These are phyloP conservation scores for Phoma sp. DNA, from an alignment of 2,329 filamentous ascomycete species.

Conservation along the genomic window DNA sequence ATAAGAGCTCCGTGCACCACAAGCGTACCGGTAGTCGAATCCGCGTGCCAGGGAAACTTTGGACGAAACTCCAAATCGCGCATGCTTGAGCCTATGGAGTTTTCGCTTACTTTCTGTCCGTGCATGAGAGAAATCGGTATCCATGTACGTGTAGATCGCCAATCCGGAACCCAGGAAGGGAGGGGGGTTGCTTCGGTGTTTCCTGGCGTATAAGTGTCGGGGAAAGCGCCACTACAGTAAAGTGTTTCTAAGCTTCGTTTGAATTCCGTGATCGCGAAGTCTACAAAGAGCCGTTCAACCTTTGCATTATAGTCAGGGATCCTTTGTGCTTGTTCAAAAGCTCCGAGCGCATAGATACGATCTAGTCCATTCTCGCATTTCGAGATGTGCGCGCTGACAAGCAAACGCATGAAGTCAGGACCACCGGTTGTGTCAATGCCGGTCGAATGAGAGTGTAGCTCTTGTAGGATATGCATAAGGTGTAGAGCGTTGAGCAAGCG, in stretches of 20 bases:
- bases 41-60: background rate
- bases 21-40: background rate
- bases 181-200: background rate
- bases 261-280: background rate
- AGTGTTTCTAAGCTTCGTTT: background rate
- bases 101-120: background rate
- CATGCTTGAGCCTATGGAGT: background rate
- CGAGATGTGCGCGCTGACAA: background rate
- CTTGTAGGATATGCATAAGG: background rate
- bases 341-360: background rate
- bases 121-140: slow-evolving; percentile 1
- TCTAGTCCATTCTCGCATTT: background rate
- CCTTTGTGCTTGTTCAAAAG: background rate
- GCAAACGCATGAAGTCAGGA: background rate
- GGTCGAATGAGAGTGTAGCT: background rate
- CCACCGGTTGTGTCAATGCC: too few species aligned
- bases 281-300: background rate
- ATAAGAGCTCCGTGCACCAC: background rate
- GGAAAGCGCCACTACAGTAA: background rate
- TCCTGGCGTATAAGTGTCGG: background rate
- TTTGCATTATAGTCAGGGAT: background rate
- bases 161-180: slow-evolving; percentile 4
- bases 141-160: background rate
- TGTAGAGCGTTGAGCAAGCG: slow-evolving; percentile 1
- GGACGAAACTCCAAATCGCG: background rate